Evolutionary conservation across 805 yeast genomes (phyloP).

Genomic region (Lachancea nothofagi): DNA sequence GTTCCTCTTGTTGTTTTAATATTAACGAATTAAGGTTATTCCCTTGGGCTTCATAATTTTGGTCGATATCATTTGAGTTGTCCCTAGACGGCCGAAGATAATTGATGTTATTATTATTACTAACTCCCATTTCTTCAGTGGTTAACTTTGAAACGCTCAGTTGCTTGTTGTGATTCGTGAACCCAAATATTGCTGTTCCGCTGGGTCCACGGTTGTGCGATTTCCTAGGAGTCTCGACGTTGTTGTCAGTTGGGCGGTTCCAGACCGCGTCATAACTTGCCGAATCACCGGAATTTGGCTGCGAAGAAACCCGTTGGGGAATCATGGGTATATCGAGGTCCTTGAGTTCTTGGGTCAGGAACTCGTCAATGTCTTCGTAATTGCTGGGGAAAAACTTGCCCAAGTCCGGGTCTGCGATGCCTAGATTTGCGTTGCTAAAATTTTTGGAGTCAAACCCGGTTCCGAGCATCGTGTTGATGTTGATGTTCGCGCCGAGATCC

Average conservation of each 20-base stretch:
- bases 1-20: conserved; percentile 26
- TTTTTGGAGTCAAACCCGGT: not conserved
- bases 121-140: not conserved
- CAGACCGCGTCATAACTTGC: conserved; percentile 9
- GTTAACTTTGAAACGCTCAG: conserved; percentile 50
- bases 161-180: conserved; percentile 55
- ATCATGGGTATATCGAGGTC: conserved; percentile 57
- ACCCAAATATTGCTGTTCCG: conserved; percentile 81
- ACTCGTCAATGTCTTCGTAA: conserved; percentile 48
- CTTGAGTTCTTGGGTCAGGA: conserved; percentile 52
- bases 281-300: conserved; percentile 1
- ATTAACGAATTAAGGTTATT: conserved; percentile 11
- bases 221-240: conserved; percentile 9
- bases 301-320: conserved; percentile 12
- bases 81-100: not conserved
- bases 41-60: conserved; percentile 1
- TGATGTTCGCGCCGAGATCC: not conserved
- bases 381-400: conserved; percentile 41
- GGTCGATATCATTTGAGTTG: not conserved
- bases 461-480: not conserved
- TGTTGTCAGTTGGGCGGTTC: conserved; percentile 5
- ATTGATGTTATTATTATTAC: not conserved
- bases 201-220: conserved; percentile 58
- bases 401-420: conserved; percentile 40
- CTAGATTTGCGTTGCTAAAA: not conserved